Evolutionary conservation across 2,329 filamentous ascomycete species (phyloP).

Genomic region (Claviceps purpurea): DNA sequence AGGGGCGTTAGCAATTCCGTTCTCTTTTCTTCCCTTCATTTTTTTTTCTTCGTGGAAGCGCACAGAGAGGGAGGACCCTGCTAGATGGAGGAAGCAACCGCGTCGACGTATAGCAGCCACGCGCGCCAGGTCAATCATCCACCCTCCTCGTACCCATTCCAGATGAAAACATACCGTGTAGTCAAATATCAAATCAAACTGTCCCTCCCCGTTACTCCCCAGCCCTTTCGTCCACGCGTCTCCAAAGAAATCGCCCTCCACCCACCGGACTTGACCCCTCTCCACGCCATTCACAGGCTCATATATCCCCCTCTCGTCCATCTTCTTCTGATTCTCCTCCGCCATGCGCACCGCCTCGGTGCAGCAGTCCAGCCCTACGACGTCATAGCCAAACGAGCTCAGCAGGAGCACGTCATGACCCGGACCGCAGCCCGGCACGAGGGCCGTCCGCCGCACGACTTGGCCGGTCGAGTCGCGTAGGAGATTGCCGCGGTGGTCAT

Average conservation of each 20-base stretch:
- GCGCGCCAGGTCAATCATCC: too few relatives aligned
- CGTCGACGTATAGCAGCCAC: too few relatives aligned
- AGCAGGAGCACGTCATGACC: constrained; percentile 73
- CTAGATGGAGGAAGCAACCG: too few relatives aligned
- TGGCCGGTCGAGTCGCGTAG: constrained; percentile 8
- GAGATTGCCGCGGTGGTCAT: constrained; percentile 17
- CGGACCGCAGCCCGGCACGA: constrained; percentile 71
- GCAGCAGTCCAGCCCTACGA: constrained; percentile 59
- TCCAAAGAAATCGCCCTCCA: constrained; percentile 54
- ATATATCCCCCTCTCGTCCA: constrained; percentile 25
- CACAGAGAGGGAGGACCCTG: too few relatives aligned
- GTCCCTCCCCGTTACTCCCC: constrained; percentile 25
- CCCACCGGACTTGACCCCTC: constrained; percentile 40
- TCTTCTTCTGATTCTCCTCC: constrained; percentile 25
- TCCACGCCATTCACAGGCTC: constrained; percentile 26
- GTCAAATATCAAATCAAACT: constrained; percentile 55
- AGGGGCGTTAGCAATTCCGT: not conserved
- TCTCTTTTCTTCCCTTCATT: not conserved
- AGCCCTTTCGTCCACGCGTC: constrained; percentile 38
- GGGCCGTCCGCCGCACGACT: constrained; percentile 28
- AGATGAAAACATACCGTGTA: constrained; percentile 34
- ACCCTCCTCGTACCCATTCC: too few relatives aligned
- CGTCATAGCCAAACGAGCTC: constrained; percentile 62
- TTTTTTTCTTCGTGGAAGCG: too few relatives aligned
- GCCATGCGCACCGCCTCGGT: constrained; percentile 32